These are phyloP conservation scores for Zymoseptoria brevis DNA, from an alignment of 2,329 filamentous ascomycete species.

Conservation along the genomic window DNA sequence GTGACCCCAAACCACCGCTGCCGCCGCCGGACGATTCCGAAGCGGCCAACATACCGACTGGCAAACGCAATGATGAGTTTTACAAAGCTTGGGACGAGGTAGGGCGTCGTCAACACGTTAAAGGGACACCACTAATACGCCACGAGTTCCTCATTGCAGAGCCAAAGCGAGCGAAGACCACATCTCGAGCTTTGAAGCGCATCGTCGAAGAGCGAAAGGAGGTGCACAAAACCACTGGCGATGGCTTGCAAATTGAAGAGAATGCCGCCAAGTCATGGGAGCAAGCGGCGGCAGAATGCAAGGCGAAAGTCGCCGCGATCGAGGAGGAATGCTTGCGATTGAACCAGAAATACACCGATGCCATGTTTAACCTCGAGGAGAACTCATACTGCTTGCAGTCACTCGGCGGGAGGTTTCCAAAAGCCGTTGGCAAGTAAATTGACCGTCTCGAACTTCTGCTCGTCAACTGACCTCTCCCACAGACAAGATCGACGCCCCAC, in stretches of 20 bases:
- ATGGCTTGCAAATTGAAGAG: conserved; percentile 19
- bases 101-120: neutral
- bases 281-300: conserved; percentile 61
- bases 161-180: conserved; percentile 22
- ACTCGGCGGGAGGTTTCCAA: conserved; percentile 15
- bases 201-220: conserved; percentile 16
- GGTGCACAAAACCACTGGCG: conserved; percentile 13
- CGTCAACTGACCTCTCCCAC: neutral
- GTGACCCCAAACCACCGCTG: conserved; percentile 11
- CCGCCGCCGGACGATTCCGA: conserved; percentile 1
- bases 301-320: conserved; percentile 51
- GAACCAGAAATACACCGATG: conserved; percentile 79
- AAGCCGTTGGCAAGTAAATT: conserved; percentile 2
- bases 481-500: conserved; percentile 21
- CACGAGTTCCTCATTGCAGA: conserved; percentile 21
- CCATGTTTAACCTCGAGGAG: conserved; percentile 77
- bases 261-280: conserved; percentile 52
- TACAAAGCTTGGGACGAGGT: conserved; percentile 25
- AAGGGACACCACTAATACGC: too few species aligned
- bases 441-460: neutral
- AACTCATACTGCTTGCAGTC: conserved; percentile 40
- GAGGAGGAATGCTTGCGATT: conserved; percentile 60
- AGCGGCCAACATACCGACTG: conserved; percentile 3
- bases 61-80: conserved; percentile 18
- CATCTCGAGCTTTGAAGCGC: conserved; percentile 14